Evolutionary conservation across 2,329 filamentous ascomycete species (phyloP).

Genomic region (Elsinoe necatrix): DNA sequence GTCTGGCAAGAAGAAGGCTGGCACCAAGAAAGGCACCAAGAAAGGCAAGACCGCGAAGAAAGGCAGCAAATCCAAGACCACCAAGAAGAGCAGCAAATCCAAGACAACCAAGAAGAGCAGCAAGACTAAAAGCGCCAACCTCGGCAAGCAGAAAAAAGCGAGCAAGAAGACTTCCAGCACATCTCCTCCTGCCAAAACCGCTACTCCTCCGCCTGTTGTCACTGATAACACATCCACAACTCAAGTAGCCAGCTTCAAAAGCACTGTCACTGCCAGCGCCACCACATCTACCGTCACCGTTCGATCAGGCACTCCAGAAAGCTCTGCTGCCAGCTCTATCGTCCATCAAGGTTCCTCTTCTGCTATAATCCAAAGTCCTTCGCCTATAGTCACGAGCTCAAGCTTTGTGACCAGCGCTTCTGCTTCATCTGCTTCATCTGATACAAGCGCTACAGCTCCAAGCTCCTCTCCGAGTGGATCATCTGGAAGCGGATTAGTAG

Average conservation of each 20-base stretch:
- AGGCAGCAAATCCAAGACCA: background rate
- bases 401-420: background rate
- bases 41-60: background rate
- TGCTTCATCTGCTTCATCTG: no score
- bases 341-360: background rate
- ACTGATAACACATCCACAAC: background rate
- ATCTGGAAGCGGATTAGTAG: background rate
- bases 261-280: background rate
- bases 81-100: background rate
- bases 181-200: no score
- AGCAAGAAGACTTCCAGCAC: background rate
- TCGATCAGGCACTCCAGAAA: background rate
- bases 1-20: background rate
- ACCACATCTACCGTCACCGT: background rate
- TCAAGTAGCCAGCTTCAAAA: background rate
- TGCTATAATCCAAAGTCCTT: background rate
- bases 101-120: background rate
- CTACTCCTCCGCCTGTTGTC: background rate
- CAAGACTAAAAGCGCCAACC: background rate
- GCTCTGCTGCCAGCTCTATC: background rate
- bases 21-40: background rate
- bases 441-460: background rate
- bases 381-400: no score
- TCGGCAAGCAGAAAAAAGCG: constrained; percentile 8
- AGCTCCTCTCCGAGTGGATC: background rate